Evolutionary conservation across 139 green algal genomes (phyloP).

Genomic region (Chlorella sp.): DNA sequence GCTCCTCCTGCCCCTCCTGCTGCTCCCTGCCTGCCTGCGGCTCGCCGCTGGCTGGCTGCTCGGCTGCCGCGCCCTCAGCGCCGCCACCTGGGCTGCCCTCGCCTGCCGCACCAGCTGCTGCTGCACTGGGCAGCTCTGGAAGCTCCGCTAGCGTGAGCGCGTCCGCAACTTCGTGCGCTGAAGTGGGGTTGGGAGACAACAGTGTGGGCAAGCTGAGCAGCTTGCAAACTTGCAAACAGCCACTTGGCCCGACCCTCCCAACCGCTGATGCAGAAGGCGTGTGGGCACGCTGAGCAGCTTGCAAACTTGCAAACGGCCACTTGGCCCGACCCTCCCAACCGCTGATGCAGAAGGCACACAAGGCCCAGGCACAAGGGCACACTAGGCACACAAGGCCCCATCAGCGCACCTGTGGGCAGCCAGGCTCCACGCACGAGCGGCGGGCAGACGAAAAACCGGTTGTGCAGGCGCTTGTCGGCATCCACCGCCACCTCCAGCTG

Average conservation of each 20-base stretch:
- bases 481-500: conserved; percentile 8
- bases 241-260: too few relatives aligned
- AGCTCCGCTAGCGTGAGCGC: conserved; percentile 7
- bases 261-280: too few relatives aligned
- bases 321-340: too few relatives aligned
- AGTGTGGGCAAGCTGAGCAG: not conserved
- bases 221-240: not conserved
- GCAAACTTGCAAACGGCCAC: not conserved
- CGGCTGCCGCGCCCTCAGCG: conserved; percentile 1
- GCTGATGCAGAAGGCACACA: too few relatives aligned
- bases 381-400: not conserved
- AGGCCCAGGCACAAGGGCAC: too few relatives aligned
- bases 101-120: not conserved
- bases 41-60: not conserved
- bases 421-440: conserved; percentile 67
- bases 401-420: conserved; percentile 47
- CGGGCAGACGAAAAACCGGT: conserved; percentile 36
- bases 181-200: not conserved
- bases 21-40: not conserved
- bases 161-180: conserved; percentile 22
- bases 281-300: not conserved
- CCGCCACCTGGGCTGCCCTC: not conserved
- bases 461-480: not conserved
- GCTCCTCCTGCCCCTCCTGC: not conserved
- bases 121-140: not conserved